A percentile compares a stretch with the other conserved stretches of the same genome.
Evolutionary conservation across 768 basidiomycete genomes (phyloP).

Genomic region (Flagelloscypha sp.): DNA sequence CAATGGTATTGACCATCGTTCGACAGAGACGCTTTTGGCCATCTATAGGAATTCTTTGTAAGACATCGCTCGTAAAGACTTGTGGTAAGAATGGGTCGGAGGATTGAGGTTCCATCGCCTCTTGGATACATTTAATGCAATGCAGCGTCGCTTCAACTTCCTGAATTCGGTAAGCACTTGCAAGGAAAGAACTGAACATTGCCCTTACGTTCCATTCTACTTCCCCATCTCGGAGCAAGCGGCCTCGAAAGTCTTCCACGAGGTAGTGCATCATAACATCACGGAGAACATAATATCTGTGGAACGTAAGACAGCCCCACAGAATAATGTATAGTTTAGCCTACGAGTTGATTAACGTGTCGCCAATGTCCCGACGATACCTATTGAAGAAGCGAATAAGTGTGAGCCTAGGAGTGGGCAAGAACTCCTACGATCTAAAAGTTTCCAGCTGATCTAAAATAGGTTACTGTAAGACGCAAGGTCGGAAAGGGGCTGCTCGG

Average conservation of each 20-base stretch:
- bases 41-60: slow-evolving; percentile 57
- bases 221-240: slow-evolving; percentile 34
- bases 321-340: slow-evolving; percentile 19
- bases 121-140: slow-evolving; percentile 80
- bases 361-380: slow-evolving; percentile 80
- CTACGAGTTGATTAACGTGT: slow-evolving; percentile 83
- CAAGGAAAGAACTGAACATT: no score
- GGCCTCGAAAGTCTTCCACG: slow-evolving; percentile 50
- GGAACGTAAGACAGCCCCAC: no score
- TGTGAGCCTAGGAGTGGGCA: neutral
- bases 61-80: slow-evolving; percentile 66
- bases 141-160: slow-evolving; percentile 83
- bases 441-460: slow-evolving; percentile 67
- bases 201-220: slow-evolving; percentile 66
- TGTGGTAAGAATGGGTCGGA: slow-evolving; percentile 47
- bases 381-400: slow-evolving; percentile 26
- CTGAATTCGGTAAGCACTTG: slow-evolving; percentile 26
- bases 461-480: slow-evolving; percentile 8
- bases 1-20: slow-evolving; percentile 68
- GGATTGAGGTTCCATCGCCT: slow-evolving; percentile 61
- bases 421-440: slow-evolving; percentile 58
- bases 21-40: slow-evolving; percentile 61
- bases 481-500: no score
- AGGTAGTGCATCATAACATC: slow-evolving; percentile 74
- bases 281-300: slow-evolving; percentile 81